These are phyloP conservation scores for Camellia lanceoleosa DNA, from an alignment of 148 eudicot genomes.

Conservation along the genomic window DNA sequence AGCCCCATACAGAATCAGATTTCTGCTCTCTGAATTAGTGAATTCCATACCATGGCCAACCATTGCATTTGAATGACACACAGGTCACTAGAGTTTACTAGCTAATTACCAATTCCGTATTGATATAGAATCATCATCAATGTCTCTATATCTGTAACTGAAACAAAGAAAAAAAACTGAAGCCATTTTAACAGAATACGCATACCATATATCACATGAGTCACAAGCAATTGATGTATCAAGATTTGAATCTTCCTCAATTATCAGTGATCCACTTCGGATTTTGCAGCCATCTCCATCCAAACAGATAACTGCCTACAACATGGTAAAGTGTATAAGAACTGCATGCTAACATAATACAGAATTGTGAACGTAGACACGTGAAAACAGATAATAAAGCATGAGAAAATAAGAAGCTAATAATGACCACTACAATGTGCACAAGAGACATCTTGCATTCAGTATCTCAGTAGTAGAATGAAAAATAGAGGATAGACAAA, in stretches of 20 bases:
- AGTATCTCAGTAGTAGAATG: background rate
- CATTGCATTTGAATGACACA: background rate
- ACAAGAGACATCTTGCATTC: background rate
- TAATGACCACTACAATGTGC: background rate
- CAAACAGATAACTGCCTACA: constrained; percentile 98
- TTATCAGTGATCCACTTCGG: constrained; percentile 54
- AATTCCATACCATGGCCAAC: background rate
- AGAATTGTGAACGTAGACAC: background rate
- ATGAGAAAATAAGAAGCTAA: background rate
- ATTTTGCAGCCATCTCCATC: constrained; percentile 90
- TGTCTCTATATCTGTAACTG: background rate
- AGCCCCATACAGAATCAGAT: background rate
- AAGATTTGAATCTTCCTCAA: constrained; percentile 59
- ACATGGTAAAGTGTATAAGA: constrained; percentile 27
- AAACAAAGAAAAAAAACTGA: background rate
- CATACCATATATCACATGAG: constrained; percentile 90
- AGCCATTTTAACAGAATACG: background rate
- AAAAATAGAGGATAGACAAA: background rate
- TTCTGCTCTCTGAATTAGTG: background rate
- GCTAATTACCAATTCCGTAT: background rate
- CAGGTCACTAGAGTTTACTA: background rate
- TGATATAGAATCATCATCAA: background rate
- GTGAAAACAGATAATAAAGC: background rate
- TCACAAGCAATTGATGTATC: constrained; percentile 98
- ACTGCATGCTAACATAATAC: background rate